These are phyloP conservation scores for Glycyrrhiza uralensis DNA, from an alignment of 306 rosid species.

Conservation along the genomic window DNA sequence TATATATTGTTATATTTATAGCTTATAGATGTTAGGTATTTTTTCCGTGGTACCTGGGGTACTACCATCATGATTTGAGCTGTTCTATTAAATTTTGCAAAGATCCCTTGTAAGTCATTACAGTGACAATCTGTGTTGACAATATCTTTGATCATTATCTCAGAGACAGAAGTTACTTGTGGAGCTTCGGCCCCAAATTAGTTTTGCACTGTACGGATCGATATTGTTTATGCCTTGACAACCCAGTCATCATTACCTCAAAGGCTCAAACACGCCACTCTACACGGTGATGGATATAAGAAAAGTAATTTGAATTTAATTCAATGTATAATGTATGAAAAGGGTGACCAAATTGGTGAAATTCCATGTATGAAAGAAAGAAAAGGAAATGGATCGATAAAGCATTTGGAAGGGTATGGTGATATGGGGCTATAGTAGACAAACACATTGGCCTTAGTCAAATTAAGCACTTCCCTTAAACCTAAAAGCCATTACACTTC, in stretches of 20 bases:
- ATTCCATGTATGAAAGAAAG: constrained; percentile 24
- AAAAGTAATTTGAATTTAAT: constrained; percentile 6
- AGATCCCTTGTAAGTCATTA: neutral
- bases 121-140: neutral
- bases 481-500: constrained; percentile 36
- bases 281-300: constrained; percentile 1
- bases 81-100: neutral
- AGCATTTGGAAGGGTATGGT: constrained; percentile 17
- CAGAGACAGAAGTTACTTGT: neutral
- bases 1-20: neutral
- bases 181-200: neutral
- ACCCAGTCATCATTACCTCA: neutral
- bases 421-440: constrained; percentile 29
- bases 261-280: too few relatives aligned
- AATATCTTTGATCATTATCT: neutral
- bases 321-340: neutral
- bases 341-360: neutral
- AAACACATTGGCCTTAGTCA: constrained; percentile 31
- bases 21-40: neutral
- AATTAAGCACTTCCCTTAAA: constrained; percentile 31
- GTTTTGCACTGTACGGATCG: neutral
- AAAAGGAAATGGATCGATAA: constrained; percentile 26
- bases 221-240: neutral
- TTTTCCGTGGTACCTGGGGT: neutral
- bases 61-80: neutral